Base-by-base conservation (phyloP, 2,329 filamentous ascomycete species). In the Didymella glomerata region DNA sequence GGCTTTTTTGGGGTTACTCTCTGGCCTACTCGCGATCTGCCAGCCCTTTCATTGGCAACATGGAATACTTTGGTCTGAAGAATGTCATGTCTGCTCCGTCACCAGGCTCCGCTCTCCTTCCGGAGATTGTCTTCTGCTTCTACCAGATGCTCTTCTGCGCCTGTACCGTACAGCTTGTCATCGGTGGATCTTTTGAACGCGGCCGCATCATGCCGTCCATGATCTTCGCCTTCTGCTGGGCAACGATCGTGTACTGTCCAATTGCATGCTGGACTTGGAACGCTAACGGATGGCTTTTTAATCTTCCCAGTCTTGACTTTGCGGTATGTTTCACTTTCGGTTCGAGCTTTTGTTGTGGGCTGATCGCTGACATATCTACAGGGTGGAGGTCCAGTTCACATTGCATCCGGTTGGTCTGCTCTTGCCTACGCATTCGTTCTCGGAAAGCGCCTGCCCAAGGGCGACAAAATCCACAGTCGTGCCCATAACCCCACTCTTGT, bases 181-280 rank as follows among this genome's bases (percentile, higher is more conserved):
- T 88, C 22, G 87, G 87, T 30, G 87, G 86, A 47, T 83, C 85
- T 2, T 88, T 89, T 58, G 85, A 87, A 66, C 80, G 85, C 69
- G 87, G 86, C n/a, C 83, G 85, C 24, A 87, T 89, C 68, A 57
- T 89, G 20, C 86, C 84, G 41, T 88, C 86, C 9, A 81, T 90
- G 68, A 78, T 90, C 25, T 91, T 88, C 62, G 79, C 82, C 22
- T 85, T 88, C 70, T 83, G 79, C 68, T 89, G 86, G 86, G 85
- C 86, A 0, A 89, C 87, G 0, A 80, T 88, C 54, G 87, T 89
- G 2, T 89, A 89, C 74, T 88, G 82, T 64, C 82, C 83, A 0
- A 83, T 89, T 34, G 86, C 86, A 0, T 87, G 83, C 76, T 89
- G 86, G 86, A 87, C 86, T 4, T 90, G 87, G 87, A 89, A 89